These are phyloP conservation scores for Ustilaginoidea virens DNA, from an alignment of 2,329 filamentous ascomycete species.

Conservation along the genomic window DNA sequence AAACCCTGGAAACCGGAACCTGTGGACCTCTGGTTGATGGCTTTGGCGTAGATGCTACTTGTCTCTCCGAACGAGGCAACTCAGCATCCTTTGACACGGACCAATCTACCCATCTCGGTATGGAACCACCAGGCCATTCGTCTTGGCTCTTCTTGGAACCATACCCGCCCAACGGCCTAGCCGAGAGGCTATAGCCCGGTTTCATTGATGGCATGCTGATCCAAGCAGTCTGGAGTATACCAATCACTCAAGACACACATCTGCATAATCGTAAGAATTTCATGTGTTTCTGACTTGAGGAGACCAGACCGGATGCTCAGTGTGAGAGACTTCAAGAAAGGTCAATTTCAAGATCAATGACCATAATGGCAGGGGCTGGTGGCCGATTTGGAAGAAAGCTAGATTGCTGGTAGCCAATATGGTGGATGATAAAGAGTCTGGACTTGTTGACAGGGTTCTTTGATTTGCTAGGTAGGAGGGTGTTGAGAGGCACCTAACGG, in stretches of 20 bases:
- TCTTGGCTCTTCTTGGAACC: slow-evolving; percentile 14
- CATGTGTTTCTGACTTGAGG: too few species aligned
- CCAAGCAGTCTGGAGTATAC: slow-evolving; percentile 12
- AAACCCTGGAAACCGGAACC: slow-evolving; percentile 8
- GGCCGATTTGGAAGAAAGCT: too few species aligned
- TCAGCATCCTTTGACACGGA: slow-evolving; percentile 10
- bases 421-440: too few species aligned
- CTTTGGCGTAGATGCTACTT: slow-evolving; percentile 8
- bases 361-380: too few species aligned
- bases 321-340: too few species aligned
- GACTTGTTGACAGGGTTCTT: too few species aligned
- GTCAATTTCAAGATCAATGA: too few species aligned
- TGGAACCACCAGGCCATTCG: slow-evolving; percentile 6
- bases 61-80: slow-evolving; percentile 6
- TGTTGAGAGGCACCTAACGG: too few species aligned
- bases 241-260: slow-evolving; percentile 5
- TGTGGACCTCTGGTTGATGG: slow-evolving; percentile 10
- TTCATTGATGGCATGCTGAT: slow-evolving; percentile 27
- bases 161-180: slow-evolving; percentile 22
- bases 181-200: slow-evolving; percentile 23
- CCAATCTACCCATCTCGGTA: slow-evolving; percentile 11
- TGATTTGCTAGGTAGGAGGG: too few species aligned
- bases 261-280: too few species aligned
- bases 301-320: too few species aligned
- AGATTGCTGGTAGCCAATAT: too few species aligned